Evolutionary conservation across 1,284 basidiomycete species (phyloP).

Genomic region (Puccinia horiana): DNA sequence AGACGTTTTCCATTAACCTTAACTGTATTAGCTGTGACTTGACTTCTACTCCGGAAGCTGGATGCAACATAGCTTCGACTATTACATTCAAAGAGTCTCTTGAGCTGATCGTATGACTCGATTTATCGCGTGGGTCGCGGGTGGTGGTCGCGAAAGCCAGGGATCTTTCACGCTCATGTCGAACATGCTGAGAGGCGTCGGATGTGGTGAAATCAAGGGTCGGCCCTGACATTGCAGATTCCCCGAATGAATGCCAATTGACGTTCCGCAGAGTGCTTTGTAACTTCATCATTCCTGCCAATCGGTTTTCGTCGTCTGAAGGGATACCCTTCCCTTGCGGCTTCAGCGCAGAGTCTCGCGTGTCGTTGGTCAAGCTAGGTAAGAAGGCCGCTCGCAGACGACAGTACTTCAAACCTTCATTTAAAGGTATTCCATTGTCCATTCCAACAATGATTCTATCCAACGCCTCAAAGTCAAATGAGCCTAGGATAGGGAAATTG

Average conservation of each 20-base stretch:
- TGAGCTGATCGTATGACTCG: conserved; percentile 21
- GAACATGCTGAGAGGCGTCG: conserved; percentile 42
- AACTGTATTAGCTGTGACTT: conserved; percentile 44
- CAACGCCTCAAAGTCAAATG: conserved; percentile 39
- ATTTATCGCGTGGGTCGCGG: conserved; percentile 32
- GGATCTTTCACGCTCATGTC: conserved; percentile 39
- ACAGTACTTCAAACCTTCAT: conserved; percentile 76
- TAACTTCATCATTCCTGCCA: conserved; percentile 89
- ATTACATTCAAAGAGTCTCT: conserved; percentile 38
- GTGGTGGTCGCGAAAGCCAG: conserved; percentile 17
- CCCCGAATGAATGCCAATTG: conserved; percentile 55
- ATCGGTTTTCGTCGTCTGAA: conserved; percentile 68
- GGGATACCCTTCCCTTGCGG: conserved; percentile 59
- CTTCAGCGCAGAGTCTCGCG: conserved; percentile 59
- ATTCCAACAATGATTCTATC: conserved; percentile 48
- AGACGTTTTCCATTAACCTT: conserved; percentile 43
- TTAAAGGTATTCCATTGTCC: conserved; percentile 41
- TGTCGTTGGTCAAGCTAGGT: conserved; percentile 69
- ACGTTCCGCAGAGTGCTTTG: conserved; percentile 72
- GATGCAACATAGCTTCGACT: conserved; percentile 48
- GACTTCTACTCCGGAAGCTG: conserved; percentile 45
- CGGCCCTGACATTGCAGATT: conserved; percentile 32
- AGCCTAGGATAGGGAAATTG: conserved; percentile 34
- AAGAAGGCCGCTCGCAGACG: conserved; percentile 92
- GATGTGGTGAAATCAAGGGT: conserved; percentile 42